A percentile compares a stretch with the other conserved stretches of the same genome.
These are phyloP conservation scores for Puccinia novopanici DNA, from an alignment of 1,284 basidiomycete species.

Conservation along the genomic window DNA sequence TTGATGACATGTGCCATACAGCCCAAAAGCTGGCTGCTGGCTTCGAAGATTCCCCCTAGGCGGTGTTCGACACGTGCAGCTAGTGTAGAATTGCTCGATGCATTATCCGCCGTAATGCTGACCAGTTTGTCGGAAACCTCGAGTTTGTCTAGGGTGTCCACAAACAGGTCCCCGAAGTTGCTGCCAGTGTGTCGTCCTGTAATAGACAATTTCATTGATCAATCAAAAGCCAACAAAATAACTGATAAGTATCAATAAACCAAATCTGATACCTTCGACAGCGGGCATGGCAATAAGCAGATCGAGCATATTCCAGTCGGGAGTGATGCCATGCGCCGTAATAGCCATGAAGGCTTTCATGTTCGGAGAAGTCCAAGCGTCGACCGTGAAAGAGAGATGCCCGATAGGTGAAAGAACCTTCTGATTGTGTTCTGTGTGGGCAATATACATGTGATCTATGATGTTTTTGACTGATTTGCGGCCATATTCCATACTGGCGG, in stretches of 20 bases:
- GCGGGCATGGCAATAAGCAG: neutral
- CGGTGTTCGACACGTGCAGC: neutral
- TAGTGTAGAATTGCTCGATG: neutral
- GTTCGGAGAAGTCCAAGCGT: too few relatives aligned
- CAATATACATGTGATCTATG: neutral
- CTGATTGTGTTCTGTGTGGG: neutral
- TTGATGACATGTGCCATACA: constrained; percentile 16
- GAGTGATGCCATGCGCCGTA: too few relatives aligned
- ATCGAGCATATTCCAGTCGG: constrained; percentile 12
- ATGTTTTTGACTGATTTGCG: neutral
- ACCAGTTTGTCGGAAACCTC: neutral
- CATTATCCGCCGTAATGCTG: constrained; percentile 15
- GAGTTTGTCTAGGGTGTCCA: constrained; percentile 2
- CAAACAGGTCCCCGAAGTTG: neutral
- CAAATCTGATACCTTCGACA: neutral
- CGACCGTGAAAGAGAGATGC: neutral
- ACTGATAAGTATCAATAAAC: too few relatives aligned
- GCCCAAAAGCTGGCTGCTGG: neutral
- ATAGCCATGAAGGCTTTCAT: too few relatives aligned
- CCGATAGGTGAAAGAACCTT: neutral
- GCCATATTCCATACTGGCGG: neutral
- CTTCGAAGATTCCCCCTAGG: neutral
- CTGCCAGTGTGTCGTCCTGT: neutral
- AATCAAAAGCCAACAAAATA: too few relatives aligned
- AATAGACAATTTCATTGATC: too few relatives aligned